phyloP scores from a whole-genome alignment of 352 stramenopile genomes.

The Paralagenidium karlingii region DNA sequence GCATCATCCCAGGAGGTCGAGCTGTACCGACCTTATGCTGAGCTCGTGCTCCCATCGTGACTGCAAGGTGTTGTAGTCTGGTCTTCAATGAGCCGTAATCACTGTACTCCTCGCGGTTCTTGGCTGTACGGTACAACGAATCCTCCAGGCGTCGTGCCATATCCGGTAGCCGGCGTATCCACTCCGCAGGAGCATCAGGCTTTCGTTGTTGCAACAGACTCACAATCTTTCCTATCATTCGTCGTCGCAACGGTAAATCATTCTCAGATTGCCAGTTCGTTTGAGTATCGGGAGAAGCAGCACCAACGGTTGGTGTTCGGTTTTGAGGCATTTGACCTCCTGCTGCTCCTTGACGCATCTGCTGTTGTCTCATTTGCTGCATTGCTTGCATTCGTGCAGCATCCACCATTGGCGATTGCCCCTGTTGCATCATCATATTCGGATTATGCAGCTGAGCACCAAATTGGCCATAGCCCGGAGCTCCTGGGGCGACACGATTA shows the following conservation, averaged over 20 bases:
- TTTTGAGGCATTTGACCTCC: constrained; percentile 14
- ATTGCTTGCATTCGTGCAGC: constrained; percentile 22
- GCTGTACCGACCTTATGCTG: constrained; percentile 62
- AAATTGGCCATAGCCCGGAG: no score
- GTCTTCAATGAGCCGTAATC: constrained; percentile 94
- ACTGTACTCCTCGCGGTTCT: constrained; percentile 92
- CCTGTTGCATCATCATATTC: constrained; percentile 56
- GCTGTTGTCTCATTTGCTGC: constrained; percentile 6
- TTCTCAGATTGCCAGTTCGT: constrained; percentile 82
- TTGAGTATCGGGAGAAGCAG: constrained; percentile 18
- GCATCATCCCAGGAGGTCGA: constrained; percentile 9
- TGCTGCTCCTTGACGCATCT: background rate
- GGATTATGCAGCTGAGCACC: no score
- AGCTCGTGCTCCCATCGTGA: constrained; percentile 76
- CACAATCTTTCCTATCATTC: constrained; percentile 91
- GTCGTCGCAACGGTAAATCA: constrained; percentile 68
- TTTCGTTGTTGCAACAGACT: constrained; percentile 95
- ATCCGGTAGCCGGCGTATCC: constrained; percentile 94
- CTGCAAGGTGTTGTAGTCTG: constrained; percentile 92
- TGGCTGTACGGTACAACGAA: constrained; percentile 90
- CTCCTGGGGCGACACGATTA: constrained; percentile 40
- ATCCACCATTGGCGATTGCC: constrained; percentile 20
- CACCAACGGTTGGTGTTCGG: constrained; percentile 14
- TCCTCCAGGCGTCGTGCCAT: constrained; percentile 97
- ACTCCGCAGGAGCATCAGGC: constrained; percentile 93